Evolutionary conservation across 371 early-diverging fungal genomes (phyloP).

Genomic region (Vairimorpha ceranae): DNA sequence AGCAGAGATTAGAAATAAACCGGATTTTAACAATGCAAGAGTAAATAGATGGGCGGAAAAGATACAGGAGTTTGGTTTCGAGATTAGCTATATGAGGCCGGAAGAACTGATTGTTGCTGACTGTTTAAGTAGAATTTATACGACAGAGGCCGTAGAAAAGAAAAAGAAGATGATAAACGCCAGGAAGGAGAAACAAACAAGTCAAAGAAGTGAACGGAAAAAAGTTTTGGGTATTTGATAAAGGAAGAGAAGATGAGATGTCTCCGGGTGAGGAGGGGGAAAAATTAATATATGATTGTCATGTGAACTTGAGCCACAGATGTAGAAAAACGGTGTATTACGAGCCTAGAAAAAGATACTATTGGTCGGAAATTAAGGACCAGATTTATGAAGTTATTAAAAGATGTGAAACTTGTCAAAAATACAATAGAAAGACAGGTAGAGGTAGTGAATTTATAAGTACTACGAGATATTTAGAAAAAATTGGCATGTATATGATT

Average conservation of each 20-base stretch:
- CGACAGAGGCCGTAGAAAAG: not conserved
- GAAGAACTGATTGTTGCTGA: constrained; percentile 24
- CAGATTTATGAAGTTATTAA: not conserved
- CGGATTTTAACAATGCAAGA: constrained; percentile 3
- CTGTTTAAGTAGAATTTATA: constrained; percentile 34
- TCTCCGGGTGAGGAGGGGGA: not conserved
- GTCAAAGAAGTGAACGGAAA: not conserved
- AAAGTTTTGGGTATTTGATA: not conserved
- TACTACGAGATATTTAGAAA: not conserved
- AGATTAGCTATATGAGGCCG: constrained; percentile 27
- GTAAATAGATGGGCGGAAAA: constrained; percentile 30
- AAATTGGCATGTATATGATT: not conserved
- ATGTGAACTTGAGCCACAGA: constrained; percentile 5
- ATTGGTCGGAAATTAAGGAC: constrained; percentile 20
- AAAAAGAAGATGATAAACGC: not conserved
- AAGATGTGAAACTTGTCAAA: constrained; percentile 30
- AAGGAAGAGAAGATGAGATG: not conserved
- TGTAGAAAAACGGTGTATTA: not conserved
- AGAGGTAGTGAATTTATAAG: not conserved
- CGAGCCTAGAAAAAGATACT: constrained; percentile 3
- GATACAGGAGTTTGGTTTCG: constrained; percentile 4
- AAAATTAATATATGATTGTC: constrained; percentile 1
- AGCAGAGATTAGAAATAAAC: constrained; percentile 29
- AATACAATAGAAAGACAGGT: constrained; percentile 2
- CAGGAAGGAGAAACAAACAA: not conserved